Evolutionary conservation across 306 rosid genomes (phyloP), one percentile per base, ranked within the genome.

Genomic region (Castanea mollissima): DNA sequence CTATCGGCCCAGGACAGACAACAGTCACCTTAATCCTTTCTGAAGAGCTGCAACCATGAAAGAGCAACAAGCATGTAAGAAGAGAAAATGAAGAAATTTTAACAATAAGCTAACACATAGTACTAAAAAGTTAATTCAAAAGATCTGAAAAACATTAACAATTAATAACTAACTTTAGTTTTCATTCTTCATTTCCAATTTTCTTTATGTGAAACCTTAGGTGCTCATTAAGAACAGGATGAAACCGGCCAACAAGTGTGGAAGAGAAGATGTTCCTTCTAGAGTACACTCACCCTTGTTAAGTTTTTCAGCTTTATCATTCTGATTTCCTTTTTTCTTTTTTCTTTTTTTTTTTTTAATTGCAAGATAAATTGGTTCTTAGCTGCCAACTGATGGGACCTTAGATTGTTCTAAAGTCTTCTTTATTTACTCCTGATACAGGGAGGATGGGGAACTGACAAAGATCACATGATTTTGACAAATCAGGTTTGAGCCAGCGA

Each of bases 1-100:
- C 90, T 80, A 92, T 86, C 44, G 99, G 99, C 81, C 99, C 99
- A 76, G 97, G 99, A 86, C 99, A 95, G 79, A 92, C 88, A 79
- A 95, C 79, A 63, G 99, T 92, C 82, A 95, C 99, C 76, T 63
- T 82, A 71, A 95, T 91, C 97, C 99, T 84, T 91, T 89, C 80
- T 75, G 88, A 73, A 91, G 59, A 95, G 95, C 99, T 92, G 91
- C 41, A 49, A 73, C 68, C 76, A 68, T 56, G 55, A 73, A 83
- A 71, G 69, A 75, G 55, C 57, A 80, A 63, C 55, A 55, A 63
- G 77, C 59, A 68, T 58, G 68, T 57, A 49, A 41, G 15, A 62
- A 19, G 6, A 19, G 27, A 2, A 34, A 67, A 32, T 15, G 14
- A 35, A 10, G 1, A 35, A 34, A 34, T 16, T 34, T 67, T 67